Percentiles rank a stretch among this genome's conserved stretches.
Evolutionary conservation across 306 rosid genomes (phyloP).

Genomic region (Prosopis cineraria): DNA sequence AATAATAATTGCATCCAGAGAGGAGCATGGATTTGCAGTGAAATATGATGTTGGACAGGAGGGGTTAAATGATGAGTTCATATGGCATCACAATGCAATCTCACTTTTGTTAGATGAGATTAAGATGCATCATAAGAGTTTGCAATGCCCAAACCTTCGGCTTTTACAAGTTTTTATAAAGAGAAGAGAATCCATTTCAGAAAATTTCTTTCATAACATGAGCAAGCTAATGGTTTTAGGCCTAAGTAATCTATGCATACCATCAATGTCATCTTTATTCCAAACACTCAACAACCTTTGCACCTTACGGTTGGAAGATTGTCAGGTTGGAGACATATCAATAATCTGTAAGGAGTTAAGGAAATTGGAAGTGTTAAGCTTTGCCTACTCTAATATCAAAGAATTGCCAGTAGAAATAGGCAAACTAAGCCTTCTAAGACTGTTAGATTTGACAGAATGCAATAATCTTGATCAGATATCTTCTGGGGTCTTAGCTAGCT

Average conservation of each 20-base stretch:
- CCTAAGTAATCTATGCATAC: constrained; percentile 8
- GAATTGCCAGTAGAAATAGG: constrained; percentile 34
- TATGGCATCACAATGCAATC: background rate
- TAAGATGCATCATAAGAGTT: background rate
- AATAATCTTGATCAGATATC: constrained; percentile 21
- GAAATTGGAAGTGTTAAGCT: constrained; percentile 35
- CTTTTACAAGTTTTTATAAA: constrained; percentile 1
- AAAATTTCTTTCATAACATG: constrained; percentile 18
- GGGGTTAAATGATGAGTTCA: background rate
- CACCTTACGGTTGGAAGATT: constrained; percentile 27
- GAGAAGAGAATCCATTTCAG: background rate
- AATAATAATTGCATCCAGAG: background rate
- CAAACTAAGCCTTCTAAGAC: constrained; percentile 9
- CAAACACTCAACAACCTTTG: constrained; percentile 12
- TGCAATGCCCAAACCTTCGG: constrained; percentile 2
- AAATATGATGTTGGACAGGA: background rate
- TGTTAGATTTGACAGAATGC: constrained; percentile 37
- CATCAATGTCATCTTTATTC: background rate
- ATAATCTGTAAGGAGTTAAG: constrained; percentile 24
- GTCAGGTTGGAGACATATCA: constrained; percentile 26
- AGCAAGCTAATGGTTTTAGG: constrained; percentile 19
- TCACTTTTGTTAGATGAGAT: constrained; percentile 20
- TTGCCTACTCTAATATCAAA: constrained; percentile 35
- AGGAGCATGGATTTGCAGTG: constrained; percentile 3
- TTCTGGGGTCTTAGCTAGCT: constrained; percentile 19